A percentile compares a stretch with the other conserved stretches of the same genome.
Conservation (phyloP, 768 basidiomycete species). For the Sarcodon aspratus region DNA sequence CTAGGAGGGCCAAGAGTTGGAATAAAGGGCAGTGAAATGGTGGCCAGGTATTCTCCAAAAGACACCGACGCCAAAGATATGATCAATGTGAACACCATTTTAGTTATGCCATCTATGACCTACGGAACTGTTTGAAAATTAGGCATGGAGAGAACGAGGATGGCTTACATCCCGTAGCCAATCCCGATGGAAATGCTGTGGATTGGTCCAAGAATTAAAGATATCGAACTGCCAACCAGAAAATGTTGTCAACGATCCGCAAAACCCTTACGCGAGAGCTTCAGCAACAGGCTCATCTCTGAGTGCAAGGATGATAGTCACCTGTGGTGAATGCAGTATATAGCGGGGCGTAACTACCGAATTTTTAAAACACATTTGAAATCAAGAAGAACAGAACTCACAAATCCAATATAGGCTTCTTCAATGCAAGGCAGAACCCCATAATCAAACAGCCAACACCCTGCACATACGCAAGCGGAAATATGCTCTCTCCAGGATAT, state of each 20-base stretch:
- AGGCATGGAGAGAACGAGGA: conserved; percentile 1
- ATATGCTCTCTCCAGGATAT: conserved; percentile 69
- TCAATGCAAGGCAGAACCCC: conserved; percentile 67
- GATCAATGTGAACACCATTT: conserved; percentile 68
- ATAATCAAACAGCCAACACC: conserved; percentile 85
- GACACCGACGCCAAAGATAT: conserved; percentile 67
- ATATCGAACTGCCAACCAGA: conserved; percentile 90
- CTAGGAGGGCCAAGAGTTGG: conserved; percentile 30
- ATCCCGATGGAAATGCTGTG: conserved; percentile 36
- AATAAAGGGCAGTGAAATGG: conserved; percentile 26
- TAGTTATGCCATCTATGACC: conserved; percentile 82
- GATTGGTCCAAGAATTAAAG: conserved; percentile 79
- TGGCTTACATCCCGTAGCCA: conserved; percentile 63
- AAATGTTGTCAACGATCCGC: conserved; percentile 94
- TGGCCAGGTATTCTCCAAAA: conserved; percentile 60
- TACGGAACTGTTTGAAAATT: conserved; percentile 18
- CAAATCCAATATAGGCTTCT: conserved; percentile 65
- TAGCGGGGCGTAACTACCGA: conserved; percentile 71
- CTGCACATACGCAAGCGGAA: conserved; percentile 78
- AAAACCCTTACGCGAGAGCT: conserved; percentile 50
- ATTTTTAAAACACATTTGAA: neutral
- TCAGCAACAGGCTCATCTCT: neutral
- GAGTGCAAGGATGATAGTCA: conserved; percentile 15
- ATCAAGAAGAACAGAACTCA: conserved; percentile 27
- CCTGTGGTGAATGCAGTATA: conserved; percentile 87